Base-by-base conservation (phyloP, 2,329 filamentous ascomycete genomes). In the Hymenoscyphus fructigenus region DNA sequence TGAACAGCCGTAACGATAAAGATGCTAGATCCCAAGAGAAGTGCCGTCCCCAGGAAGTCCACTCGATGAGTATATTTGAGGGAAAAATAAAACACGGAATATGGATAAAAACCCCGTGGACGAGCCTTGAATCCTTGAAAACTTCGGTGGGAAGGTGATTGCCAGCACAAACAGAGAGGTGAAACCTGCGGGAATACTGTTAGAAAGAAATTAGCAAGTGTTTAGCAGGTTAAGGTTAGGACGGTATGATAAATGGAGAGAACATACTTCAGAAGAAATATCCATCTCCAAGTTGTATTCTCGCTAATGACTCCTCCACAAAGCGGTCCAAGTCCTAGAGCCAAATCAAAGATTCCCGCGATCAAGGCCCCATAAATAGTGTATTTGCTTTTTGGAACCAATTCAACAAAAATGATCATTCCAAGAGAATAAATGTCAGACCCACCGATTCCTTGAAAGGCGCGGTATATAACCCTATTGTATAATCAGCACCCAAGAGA, bases 251-350 rank as follows among this genome's bases (percentile, higher is more conserved):
- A 20, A n/a, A 20, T 6, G 41, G 41, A n/a, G 5, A 6, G 2
- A 44, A 17, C 20, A 44, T 44, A 60, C 58, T 60, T 60, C 34
- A 60, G 58, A 26, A 60, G 41, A 23, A 60, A 60, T 2, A 60
- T n/a, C 58, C 58, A 60, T 28, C 58, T 28, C 58, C 58, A 60
- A 28, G 58, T 47, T 9, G n/a, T n/a, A 10, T 7, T 28, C 12
- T 60, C 20, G 23, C 28, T 60, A 28, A 60, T 41, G 9, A 26
- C 12, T 15, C 58, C 58, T 12, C 38, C 58, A 26, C 38, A 28
- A 29, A 60, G 41, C 14, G 58, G 58, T 20, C 58, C 58, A n/a
- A 60, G 20, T 26, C 9, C 32, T 15, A 44, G 41, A 20, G 41
- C 41, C 38, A 60, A 26, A 20, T 10, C 38, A 28, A 47, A 20